These are phyloP conservation scores for Pharus latifolius DNA, from an alignment of 176 grass and related monocot species.

Conservation along the genomic window DNA sequence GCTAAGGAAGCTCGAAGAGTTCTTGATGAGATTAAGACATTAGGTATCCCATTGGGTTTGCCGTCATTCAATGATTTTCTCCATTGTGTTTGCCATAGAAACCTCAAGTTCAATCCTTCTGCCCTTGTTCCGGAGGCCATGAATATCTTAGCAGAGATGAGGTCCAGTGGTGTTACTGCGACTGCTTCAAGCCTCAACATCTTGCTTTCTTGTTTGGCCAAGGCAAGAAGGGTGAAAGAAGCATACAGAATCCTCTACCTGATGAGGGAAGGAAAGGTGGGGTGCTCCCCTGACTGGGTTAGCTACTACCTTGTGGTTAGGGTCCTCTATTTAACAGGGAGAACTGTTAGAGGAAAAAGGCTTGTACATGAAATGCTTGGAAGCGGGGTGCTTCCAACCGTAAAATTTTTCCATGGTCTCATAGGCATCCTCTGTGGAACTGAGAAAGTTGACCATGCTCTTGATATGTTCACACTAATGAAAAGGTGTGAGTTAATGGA, in stretches of 20 bases:
- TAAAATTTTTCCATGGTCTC: slow-evolving; percentile 50
- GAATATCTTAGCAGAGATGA: slow-evolving; percentile 50
- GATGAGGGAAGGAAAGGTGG: slow-evolving; percentile 42
- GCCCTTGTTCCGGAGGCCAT: slow-evolving; percentile 50
- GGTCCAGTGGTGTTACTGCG: slow-evolving; percentile 19
- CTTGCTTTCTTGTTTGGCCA: slow-evolving; percentile 51
- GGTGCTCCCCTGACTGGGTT: slow-evolving; percentile 60
- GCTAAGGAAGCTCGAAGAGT: slow-evolving; percentile 40
- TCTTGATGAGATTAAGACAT: slow-evolving; percentile 45
- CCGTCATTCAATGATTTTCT: slow-evolving; percentile 51
- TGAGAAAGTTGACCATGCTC: slow-evolving; percentile 48
- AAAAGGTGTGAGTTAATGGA: slow-evolving; percentile 20
- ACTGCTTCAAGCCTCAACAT: slow-evolving; percentile 64
- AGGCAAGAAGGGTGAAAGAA: slow-evolving; percentile 64
- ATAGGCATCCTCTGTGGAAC: slow-evolving; percentile 56
- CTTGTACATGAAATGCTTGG: slow-evolving; percentile 54
- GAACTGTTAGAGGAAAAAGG: slow-evolving; percentile 47
- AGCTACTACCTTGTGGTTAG: slow-evolving; percentile 65
- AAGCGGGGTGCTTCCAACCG: slow-evolving; percentile 24
- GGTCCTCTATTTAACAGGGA: slow-evolving; percentile 50
- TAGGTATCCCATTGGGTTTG: slow-evolving; percentile 17
- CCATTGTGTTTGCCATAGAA: slow-evolving; percentile 46
- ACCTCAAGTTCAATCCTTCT: slow-evolving; percentile 66
- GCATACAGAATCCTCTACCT: slow-evolving; percentile 52
- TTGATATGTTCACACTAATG: slow-evolving; percentile 53